Evolutionary conservation across 345 rosid species (phyloP).

Genomic region (Eucalyptus sp.): DNA sequence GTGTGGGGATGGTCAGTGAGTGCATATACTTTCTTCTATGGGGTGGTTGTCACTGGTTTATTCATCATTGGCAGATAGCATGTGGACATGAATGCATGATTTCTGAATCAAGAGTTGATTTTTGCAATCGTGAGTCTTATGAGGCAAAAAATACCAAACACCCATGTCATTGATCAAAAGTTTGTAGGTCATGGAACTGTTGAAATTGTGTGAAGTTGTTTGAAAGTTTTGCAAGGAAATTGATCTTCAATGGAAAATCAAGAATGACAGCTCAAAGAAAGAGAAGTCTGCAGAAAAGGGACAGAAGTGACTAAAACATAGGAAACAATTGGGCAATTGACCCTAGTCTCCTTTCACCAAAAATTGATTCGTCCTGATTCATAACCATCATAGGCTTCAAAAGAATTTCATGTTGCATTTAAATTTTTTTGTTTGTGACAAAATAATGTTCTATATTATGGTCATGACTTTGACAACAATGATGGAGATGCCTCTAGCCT

Average conservation of each 20-base stretch:
- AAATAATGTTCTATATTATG: neutral
- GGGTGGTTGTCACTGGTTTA: neutral
- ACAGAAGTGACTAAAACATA: neutral
- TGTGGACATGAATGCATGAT: neutral
- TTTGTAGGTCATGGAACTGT: neutral
- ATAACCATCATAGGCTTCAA: neutral
- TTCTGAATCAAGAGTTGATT: neutral
- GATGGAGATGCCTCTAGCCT: neutral
- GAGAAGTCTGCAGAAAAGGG: neutral
- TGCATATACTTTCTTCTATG: neutral
- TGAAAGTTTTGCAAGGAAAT: neutral
- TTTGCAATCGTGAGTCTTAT: neutral
- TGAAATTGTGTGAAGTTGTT: neutral
- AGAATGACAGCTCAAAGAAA: neutral
- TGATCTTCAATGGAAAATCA: neutral
- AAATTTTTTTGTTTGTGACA: neutral
- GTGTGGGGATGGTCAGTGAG: neutral
- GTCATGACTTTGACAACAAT: neutral
- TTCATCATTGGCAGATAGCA: neutral
- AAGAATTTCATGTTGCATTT: neutral
- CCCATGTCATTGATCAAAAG: neutral
- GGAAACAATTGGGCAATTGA: neutral
- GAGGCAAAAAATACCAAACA: neutral
- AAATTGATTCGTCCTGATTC: neutral
- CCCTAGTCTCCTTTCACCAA: neutral